Evolutionary conservation across 2,329 filamentous ascomycete genomes (phyloP), one percentile per base, ranked within the genome.

Genomic region (Tolypocladium tropicale): DNA sequence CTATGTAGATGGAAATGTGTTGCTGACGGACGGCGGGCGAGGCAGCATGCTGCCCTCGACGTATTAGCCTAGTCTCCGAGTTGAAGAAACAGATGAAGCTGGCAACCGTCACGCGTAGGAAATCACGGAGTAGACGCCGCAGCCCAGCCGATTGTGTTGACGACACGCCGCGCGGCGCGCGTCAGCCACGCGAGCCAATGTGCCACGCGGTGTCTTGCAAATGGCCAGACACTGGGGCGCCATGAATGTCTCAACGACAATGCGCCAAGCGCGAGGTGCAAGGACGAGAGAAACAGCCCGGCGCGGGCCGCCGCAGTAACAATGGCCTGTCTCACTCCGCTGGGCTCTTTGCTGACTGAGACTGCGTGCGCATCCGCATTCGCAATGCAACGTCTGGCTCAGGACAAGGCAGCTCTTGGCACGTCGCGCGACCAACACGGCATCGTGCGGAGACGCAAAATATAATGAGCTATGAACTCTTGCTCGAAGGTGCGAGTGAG

Each of bases 1-100:
- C 2, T 88, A 85, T 65, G 68, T 81, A 59, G 86, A 87, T 65
- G 85, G 84, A 1, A 78, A 77, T 57, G 76, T 83, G 2, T 56
- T 75, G 14, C 41, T 74, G 3, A 64, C 64, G 2, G 75, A 78
- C 54, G 74, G 76, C 1, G 74, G 73, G 0, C 64, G 72, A 12
- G 49, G 72, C n/a, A 61, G 67, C 0, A 64, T 73, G 1, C 63
- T 72, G 43, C 61, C 63, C 3, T 62, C 63, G 1, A 64, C 63
- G 5, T 73, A 70, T 53, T 72, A 43, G 21, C 6, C 9, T 12
- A 43, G n/a, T n/a, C n/a, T n/a, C n/a, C n/a, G n/a, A n/a, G n/a
- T n/a, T n/a, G n/a, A n/a, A n/a, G n/a, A n/a, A n/a, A n/a, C n/a
- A n/a, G n/a, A n/a, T n/a, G n/a, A n/a, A n/a, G n/a, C n/a, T n/a